phyloP scores from a whole-genome alignment of 306 rosid genomes.

The Medicago lupulina region DNA sequence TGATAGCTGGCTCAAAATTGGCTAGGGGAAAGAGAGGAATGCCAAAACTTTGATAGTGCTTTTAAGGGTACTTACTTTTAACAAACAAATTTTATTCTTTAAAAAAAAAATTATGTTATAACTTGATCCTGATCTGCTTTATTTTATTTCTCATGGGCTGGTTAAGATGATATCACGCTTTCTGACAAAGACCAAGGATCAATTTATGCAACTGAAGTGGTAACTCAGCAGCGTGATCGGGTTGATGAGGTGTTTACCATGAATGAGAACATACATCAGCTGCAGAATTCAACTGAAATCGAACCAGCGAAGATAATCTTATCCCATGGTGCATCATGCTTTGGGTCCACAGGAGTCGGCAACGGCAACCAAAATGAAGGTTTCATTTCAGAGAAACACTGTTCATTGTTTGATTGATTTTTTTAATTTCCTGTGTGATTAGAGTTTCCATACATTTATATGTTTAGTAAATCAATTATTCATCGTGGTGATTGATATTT shows the following conservation, averaged over 20 bases:
- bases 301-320: constrained; percentile 33
- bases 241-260: constrained; percentile 43
- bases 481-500: constrained; percentile 20
- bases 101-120: not conserved
- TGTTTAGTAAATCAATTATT: constrained; percentile 28
- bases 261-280: constrained; percentile 47
- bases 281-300: constrained; percentile 47
- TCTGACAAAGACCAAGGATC: constrained; percentile 60
- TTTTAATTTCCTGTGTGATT: constrained; percentile 20
- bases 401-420: constrained; percentile 29
- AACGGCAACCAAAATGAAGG: constrained; percentile 57
- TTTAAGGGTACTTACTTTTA: not conserved
- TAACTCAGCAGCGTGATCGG: constrained; percentile 40
- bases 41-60: not conserved
- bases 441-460: constrained; percentile 7
- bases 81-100: not conserved
- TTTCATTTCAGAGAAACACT: constrained; percentile 40
- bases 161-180: constrained; percentile 76
- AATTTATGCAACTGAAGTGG: constrained; percentile 48
- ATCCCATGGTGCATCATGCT: constrained; percentile 39
- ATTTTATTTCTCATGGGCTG: constrained; percentile 44
- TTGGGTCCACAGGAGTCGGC: constrained; percentile 40
- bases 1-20: constrained; percentile 32
- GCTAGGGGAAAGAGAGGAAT: constrained; percentile 32
- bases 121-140: constrained; percentile 43